Percentiles rank a stretch among this genome's conserved stretches.
These are phyloP conservation scores for Amyloporia xantha DNA, from an alignment of 768 basidiomycete genomes.

Conservation along the genomic window DNA sequence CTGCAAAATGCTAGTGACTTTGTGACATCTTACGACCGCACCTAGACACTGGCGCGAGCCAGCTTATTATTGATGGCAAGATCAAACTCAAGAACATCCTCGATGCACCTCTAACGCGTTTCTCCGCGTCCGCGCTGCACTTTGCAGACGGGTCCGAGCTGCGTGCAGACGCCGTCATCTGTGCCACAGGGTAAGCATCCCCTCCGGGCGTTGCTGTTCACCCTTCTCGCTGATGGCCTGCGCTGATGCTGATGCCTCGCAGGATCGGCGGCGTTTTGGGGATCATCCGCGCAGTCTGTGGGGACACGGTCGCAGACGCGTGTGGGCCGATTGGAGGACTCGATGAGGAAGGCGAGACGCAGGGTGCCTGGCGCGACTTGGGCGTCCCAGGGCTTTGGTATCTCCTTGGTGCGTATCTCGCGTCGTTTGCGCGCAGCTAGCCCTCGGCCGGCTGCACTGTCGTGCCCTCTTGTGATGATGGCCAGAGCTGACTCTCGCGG, in stretches of 20 bases:
- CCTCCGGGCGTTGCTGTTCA: background rate
- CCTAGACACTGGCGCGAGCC: conserved; percentile 50
- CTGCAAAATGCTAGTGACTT: too few species aligned
- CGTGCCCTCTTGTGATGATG: too few species aligned
- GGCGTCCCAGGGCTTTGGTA: conserved; percentile 52
- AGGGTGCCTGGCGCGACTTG: conserved; percentile 37
- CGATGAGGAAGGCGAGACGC: conserved; percentile 56
- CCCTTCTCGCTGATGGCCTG: background rate
- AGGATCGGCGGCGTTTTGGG: conserved; percentile 41
- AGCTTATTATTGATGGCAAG: conserved; percentile 58
- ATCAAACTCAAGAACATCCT: conserved; percentile 61
- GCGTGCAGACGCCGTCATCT: conserved; percentile 43
- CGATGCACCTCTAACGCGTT: conserved; percentile 31
- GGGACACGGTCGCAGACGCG: conserved; percentile 35
- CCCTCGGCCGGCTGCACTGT: background rate
- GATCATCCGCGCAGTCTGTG: conserved; percentile 39
- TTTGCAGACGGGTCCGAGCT: conserved; percentile 37
- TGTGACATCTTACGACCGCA: background rate
- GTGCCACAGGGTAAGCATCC: conserved; percentile 38
- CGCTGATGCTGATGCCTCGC: too few species aligned
- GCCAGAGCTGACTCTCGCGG: too few species aligned
- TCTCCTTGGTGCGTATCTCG: conserved; percentile 41
- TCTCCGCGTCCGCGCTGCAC: too few species aligned
- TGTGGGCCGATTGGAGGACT: conserved; percentile 59
- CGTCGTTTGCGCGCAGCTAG: background rate